phyloP scores from a whole-genome alignment of 345 rosid species.

The Tarenaya hassleriana region DNA sequence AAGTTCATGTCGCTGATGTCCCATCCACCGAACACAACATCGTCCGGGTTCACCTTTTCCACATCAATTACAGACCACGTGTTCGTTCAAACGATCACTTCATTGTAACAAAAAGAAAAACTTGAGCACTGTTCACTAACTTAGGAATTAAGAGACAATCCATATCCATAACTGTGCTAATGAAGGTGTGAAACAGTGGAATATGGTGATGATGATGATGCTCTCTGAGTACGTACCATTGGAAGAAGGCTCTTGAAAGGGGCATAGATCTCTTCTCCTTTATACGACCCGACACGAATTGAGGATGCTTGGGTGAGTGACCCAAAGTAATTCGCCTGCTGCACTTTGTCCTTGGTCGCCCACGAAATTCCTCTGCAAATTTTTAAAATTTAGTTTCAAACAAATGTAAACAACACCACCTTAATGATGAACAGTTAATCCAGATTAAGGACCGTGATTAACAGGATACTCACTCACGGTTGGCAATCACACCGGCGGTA shows the following conservation, averaged over 20 bases:
- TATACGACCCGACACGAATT: constrained; percentile 83
- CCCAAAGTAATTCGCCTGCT: constrained; percentile 94
- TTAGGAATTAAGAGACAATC: no score
- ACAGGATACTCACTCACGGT: constrained; percentile 63
- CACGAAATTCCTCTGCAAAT: constrained; percentile 80
- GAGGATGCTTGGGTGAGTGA: constrained; percentile 93
- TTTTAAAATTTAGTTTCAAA: background rate
- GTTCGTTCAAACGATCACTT: no score
- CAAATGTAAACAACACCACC: background rate
- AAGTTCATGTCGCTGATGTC: constrained; percentile 95
- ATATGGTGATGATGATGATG: no score
- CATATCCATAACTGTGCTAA: no score
- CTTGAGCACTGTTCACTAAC: no score
- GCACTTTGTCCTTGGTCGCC: constrained; percentile 98
- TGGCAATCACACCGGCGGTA: constrained; percentile 84
- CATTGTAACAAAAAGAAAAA: no score
- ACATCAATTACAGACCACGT: no score
- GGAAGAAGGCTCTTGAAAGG: constrained; percentile 99
- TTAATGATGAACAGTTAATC: constrained; percentile 49
- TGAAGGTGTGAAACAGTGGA: no score
- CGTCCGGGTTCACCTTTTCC: constrained; percentile 56
- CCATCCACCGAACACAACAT: constrained; percentile 96
- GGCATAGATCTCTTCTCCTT: constrained; percentile 98
- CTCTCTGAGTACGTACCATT: constrained; percentile 43
- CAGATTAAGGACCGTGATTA: constrained; percentile 33